Evolutionary conservation across 441 rosid genomes (phyloP).

Genomic region (Pelargonium citronellum): DNA sequence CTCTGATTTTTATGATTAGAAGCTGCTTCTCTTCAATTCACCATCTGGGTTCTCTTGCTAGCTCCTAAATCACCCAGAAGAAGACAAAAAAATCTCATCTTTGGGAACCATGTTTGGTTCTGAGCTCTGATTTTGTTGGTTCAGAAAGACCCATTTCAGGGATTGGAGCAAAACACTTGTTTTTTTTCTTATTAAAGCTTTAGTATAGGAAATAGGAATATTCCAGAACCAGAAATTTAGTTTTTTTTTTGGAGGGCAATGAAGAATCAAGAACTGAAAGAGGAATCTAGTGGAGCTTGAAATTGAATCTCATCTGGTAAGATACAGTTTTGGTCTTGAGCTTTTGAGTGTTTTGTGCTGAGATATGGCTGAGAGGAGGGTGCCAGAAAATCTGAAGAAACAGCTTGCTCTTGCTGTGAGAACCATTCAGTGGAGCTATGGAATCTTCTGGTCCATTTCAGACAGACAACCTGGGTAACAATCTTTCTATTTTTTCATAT

Average conservation of each 20-base stretch:
- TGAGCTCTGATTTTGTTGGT: conserved; percentile 3
- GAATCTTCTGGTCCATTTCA: conserved; percentile 74
- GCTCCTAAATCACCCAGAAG: too few relatives aligned
- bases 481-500: conserved; percentile 8
- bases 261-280: background rate
- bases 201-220: background rate
- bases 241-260: background rate
- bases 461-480: conserved; percentile 55
- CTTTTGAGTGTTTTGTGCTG: too few relatives aligned
- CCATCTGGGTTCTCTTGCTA: background rate
- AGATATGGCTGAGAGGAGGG: conserved; percentile 16
- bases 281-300: background rate
- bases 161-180: background rate
- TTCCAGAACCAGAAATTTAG: conserved; percentile 2
- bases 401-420: conserved; percentile 70
- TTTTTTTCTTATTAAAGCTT: too few relatives aligned
- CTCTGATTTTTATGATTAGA: background rate
- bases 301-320: background rate
- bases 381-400: conserved; percentile 50
- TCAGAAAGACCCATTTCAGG: conserved; percentile 8
- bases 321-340: background rate
- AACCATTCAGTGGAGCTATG: conserved; percentile 82
- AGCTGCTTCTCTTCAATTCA: conserved; percentile 10
- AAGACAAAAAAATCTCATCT: too few relatives aligned
- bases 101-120: background rate